These are phyloP conservation scores for Sporothrix humicola DNA, from an alignment of 2,329 filamentous ascomycete species.

Conservation along the genomic window DNA sequence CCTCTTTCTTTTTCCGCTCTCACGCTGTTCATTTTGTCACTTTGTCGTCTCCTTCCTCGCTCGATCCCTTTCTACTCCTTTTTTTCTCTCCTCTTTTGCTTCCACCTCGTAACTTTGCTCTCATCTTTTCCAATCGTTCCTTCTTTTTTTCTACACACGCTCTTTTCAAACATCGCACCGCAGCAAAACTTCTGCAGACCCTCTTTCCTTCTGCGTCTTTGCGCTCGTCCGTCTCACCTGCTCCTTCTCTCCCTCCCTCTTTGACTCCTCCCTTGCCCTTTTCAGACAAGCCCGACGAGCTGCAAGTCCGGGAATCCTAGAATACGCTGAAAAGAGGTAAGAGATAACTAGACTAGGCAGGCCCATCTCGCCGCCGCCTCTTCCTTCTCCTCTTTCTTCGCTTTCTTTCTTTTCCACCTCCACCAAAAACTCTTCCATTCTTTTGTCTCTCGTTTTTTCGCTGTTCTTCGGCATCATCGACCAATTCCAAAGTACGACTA, in stretches of 20 bases:
- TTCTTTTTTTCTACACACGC: conserved; percentile 19
- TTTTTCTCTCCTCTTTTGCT: neutral
- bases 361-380: conserved; percentile 23
- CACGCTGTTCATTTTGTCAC: conserved; percentile 7
- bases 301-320: conserved; percentile 10
- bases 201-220: neutral
- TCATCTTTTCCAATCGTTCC: neutral
- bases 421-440: neutral
- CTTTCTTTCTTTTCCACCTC: neutral
- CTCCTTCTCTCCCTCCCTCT: conserved; percentile 14
- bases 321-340: neutral
- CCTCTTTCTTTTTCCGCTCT: conserved; percentile 24
- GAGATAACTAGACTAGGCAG: conserved; percentile 25
- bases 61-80: neutral
- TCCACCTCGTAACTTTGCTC: neutral
- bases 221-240: conserved; percentile 14
- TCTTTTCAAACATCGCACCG: neutral
- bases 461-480: neutral
- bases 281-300: conserved; percentile 33
- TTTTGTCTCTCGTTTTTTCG: conserved; percentile 5
- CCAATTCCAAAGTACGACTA: neutral
- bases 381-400: conserved; percentile 3
- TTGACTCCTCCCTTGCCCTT: conserved; percentile 19
- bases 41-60: neutral
- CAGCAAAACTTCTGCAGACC: neutral